phyloP scores from a whole-genome alignment of 352 stramenopile genomes.

The Peronospora destructor region DNA sequence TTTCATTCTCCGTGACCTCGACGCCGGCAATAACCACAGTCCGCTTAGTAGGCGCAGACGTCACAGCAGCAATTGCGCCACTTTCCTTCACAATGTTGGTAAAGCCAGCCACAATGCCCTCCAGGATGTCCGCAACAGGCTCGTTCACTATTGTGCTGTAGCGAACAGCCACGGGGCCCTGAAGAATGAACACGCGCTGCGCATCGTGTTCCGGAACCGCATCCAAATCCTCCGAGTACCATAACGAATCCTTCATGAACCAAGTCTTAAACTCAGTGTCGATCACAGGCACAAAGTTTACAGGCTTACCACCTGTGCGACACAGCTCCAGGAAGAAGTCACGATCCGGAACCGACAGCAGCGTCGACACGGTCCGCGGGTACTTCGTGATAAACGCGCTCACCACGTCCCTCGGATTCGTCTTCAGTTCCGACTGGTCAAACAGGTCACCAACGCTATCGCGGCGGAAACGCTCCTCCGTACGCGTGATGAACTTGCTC shows the following conservation, averaged over 20 bases:
- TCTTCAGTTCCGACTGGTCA: conserved; percentile 36
- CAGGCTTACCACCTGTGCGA: conserved; percentile 73
- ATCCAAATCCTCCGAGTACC: conserved; percentile 87
- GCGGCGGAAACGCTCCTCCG: conserved; percentile 60
- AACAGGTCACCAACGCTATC: conserved; percentile 28
- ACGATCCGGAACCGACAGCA: conserved; percentile 66
- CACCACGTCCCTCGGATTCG: conserved; percentile 39
- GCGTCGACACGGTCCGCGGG: conserved; percentile 39
- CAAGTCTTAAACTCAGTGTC: conserved; percentile 78
- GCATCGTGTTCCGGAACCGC: conserved; percentile 67
- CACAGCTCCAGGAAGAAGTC: conserved; percentile 83
- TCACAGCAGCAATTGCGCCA: conserved; percentile 6
- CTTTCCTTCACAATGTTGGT: conserved; percentile 33
- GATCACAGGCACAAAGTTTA: conserved; percentile 82
- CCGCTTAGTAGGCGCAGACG: conserved; percentile 3
- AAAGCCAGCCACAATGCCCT: conserved; percentile 54
- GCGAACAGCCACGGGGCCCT: conserved; percentile 72
- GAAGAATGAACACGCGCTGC: conserved; percentile 79
- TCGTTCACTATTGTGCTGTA: conserved; percentile 74
- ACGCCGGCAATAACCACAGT: conserved; percentile 21
- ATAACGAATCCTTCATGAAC: conserved; percentile 89
- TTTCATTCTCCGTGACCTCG: conserved; percentile 20
- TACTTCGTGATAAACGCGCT: conserved; percentile 47
- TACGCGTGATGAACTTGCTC: conserved; percentile 61
- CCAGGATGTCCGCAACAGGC: conserved; percentile 72